phyloP scores from a whole-genome alignment of 768 basidiomycete species.

The Amanita inopinata region DNA sequence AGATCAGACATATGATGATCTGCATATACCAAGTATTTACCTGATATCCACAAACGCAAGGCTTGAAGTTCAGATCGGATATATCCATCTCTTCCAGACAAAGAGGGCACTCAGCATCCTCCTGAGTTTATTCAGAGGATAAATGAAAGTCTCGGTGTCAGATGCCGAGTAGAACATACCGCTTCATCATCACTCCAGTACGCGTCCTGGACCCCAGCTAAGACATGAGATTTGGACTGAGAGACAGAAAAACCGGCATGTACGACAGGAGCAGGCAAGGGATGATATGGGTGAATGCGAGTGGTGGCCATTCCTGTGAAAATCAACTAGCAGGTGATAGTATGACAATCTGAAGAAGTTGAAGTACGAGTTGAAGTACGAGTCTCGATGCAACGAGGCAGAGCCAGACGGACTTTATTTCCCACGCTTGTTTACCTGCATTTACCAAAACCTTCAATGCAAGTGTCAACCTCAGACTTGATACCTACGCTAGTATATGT shows the following conservation, averaged over 20 bases:
- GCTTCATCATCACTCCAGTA: conserved; percentile 93
- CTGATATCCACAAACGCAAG: conserved; percentile 98
- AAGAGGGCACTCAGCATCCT: conserved; percentile 95
- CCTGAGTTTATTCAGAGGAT: conserved; percentile 43
- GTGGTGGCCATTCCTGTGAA: conserved; percentile 35
- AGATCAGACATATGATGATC: conserved; percentile 9
- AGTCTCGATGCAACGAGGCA: conserved; percentile 21
- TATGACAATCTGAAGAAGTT: conserved; percentile 9
- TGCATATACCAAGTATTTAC: conserved; percentile 27
- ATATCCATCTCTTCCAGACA: conserved; percentile 99
- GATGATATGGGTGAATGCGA: conserved; percentile 50
- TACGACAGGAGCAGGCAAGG: conserved; percentile 65
- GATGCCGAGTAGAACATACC: conserved; percentile 30
- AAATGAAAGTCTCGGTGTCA: conserved; percentile 3
- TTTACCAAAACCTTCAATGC: conserved; percentile 10
- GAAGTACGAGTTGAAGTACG: conserved; percentile 14
- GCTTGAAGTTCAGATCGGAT: conserved; percentile 98
- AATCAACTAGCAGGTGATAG: conserved; percentile 4
- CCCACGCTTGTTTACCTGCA: conserved; percentile 22
- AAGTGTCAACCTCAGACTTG: too few species aligned
- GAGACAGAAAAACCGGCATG: conserved; percentile 61
- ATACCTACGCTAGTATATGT: too few species aligned
- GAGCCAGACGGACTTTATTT: conserved; percentile 16
- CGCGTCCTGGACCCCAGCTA: conserved; percentile 91
- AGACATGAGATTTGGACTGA: conserved; percentile 77